These are phyloP conservation scores for Neofusicoccum parvum DNA, from an alignment of 2,329 filamentous ascomycete species.

Conservation along the genomic window DNA sequence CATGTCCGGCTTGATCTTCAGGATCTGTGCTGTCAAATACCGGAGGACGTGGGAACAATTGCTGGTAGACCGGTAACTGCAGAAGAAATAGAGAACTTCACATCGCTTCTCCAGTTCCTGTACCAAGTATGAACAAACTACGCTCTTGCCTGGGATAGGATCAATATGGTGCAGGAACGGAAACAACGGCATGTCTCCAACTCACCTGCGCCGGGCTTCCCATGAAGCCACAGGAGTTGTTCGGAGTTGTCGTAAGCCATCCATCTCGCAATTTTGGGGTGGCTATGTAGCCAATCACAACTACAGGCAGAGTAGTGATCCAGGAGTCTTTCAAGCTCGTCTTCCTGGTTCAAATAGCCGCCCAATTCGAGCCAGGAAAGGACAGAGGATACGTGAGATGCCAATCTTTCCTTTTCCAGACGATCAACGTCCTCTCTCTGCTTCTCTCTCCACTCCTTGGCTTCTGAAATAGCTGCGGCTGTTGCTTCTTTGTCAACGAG, in stretches of 20 bases:
- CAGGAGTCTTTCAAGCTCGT: conserved; percentile 21
- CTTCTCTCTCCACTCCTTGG: conserved; percentile 37
- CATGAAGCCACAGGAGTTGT: conserved; percentile 23
- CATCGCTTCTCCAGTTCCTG: conserved; percentile 10
- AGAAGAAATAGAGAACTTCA: conserved; percentile 2
- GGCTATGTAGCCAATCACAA: conserved; percentile 25
- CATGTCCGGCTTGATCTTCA: not conserved
- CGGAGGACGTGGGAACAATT: not conserved
- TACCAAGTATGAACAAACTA: conserved; percentile 23
- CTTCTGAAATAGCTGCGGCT: not conserved
- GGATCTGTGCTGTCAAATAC: not conserved
- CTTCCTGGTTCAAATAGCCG: not conserved
- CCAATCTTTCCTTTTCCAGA: not conserved
- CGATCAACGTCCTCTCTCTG: not conserved
- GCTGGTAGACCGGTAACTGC: not conserved
- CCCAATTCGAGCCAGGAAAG: not conserved
- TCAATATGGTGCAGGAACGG: not conserved
- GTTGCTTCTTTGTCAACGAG: not conserved
- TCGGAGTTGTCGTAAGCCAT: conserved; percentile 14
- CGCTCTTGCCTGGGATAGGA: conserved; percentile 23
- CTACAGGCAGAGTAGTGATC: conserved; percentile 19
- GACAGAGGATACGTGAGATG: not conserved
- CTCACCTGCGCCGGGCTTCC: conserved; percentile 26
- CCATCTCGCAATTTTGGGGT: conserved; percentile 22
- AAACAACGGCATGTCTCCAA: not conserved